Conservation (phyloP, 495 filamentous ascomycete species). For the Aspergillus ostianus region DNA sequence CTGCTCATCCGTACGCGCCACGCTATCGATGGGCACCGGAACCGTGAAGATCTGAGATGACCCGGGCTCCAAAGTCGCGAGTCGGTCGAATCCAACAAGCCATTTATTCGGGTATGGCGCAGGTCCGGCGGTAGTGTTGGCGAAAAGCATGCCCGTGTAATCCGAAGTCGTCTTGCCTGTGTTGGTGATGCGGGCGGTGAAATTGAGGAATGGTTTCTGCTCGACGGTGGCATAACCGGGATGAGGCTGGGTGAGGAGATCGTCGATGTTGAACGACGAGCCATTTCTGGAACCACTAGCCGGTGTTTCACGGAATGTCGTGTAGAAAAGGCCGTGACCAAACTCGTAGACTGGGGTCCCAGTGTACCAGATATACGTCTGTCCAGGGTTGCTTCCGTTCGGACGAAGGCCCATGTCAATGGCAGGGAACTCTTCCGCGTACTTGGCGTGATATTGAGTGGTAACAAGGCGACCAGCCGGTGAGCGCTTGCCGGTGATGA, state of each 20-base stretch:
- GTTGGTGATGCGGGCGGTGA: conserved; percentile 48
- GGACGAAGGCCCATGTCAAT: conserved; percentile 59
- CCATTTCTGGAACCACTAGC: conserved; percentile 2
- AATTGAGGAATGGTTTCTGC: conserved; percentile 44
- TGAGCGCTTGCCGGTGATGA: conserved; percentile 51
- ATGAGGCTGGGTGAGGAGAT: conserved; percentile 27
- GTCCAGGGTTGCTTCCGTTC: conserved; percentile 39
- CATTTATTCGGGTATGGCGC: conserved; percentile 62
- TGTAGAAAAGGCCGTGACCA: conserved; percentile 56
- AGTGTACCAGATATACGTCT: conserved; percentile 64
- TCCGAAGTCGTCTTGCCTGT: conserved; percentile 54
- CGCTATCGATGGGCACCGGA: conserved; percentile 52
- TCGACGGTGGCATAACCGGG: conserved; percentile 25
- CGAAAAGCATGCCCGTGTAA: conserved; percentile 59
- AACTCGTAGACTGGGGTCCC: conserved; percentile 53
- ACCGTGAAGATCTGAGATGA: conserved; percentile 37
- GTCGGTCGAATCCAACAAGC: conserved; percentile 58
- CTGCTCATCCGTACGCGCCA: conserved; percentile 55
- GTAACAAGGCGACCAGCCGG: conserved; percentile 57
- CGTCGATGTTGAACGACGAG: conserved; percentile 27
- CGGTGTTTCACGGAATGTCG: conserved; percentile 41
- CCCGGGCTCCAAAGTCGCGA: conserved; percentile 44
- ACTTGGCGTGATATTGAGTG: conserved; percentile 58
- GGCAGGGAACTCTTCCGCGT: conserved; percentile 51
- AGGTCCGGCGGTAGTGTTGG: conserved; percentile 55